phyloP scores from a whole-genome alignment of 768 basidiomycete genomes.

The Leccinellum luteum region DNA sequence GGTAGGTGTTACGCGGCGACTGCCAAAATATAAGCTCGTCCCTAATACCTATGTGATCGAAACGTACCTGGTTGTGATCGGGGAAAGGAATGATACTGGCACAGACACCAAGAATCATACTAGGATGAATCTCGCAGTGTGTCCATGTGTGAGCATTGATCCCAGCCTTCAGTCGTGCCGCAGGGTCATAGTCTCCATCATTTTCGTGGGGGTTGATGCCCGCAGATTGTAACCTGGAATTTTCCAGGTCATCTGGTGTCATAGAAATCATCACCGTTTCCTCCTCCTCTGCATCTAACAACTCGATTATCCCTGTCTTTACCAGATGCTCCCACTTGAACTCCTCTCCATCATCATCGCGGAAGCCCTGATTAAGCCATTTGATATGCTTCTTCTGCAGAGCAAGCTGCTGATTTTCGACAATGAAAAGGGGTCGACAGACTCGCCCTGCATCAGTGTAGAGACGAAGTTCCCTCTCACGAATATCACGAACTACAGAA shows the following conservation, averaged over 20 bases:
- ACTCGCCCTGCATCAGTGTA: slow-evolving; percentile 98
- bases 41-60: neutral
- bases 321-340: slow-evolving; percentile 86
- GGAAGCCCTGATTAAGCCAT: slow-evolving; percentile 57
- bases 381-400: slow-evolving; percentile 83
- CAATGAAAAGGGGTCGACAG: slow-evolving; percentile 95
- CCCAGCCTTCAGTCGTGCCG: slow-evolving; percentile 82
- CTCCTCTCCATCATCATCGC: slow-evolving; percentile 56
- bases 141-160: slow-evolving; percentile 92
- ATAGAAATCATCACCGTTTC: slow-evolving; percentile 99
- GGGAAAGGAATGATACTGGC: slow-evolving; percentile 99
- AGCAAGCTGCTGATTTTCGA: slow-evolving; percentile 83
- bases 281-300: slow-evolving; percentile 97
- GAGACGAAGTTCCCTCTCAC: slow-evolving; percentile 89
- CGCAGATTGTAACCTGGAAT: slow-evolving; percentile 64
- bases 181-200: slow-evolving; percentile 77
- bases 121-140: slow-evolving; percentile 98
- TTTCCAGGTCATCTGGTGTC: slow-evolving; percentile 94
- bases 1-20: slow-evolving; percentile 99
- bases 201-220: slow-evolving; percentile 57
- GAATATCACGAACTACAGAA: slow-evolving; percentile 95
- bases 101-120: slow-evolving; percentile 98
- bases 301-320: slow-evolving; percentile 85
- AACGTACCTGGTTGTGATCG: slow-evolving; percentile 92
- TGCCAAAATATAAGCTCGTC: slow-evolving; percentile 32